Evolutionary conservation across 2,329 filamentous ascomycete genomes (phyloP).

Genomic region (Fonsecaea monophora): DNA sequence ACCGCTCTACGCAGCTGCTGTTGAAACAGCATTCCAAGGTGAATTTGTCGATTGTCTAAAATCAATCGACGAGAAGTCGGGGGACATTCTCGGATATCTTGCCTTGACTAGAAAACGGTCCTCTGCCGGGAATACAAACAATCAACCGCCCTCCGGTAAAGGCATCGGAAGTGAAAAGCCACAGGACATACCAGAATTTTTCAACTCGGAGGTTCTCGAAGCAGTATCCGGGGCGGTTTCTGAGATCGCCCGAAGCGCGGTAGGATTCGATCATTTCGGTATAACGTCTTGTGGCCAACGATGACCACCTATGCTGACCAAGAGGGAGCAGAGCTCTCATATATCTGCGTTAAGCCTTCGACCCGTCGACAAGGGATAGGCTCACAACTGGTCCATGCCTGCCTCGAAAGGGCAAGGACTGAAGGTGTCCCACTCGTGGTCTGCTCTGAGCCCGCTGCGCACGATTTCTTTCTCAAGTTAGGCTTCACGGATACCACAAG

Average conservation of each 20-base stretch:
- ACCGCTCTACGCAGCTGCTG: slow-evolving; percentile 5
- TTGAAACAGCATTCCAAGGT: background rate
- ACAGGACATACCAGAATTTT: background rate
- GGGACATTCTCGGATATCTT: slow-evolving; percentile 9
- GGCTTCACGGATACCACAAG: slow-evolving; percentile 8
- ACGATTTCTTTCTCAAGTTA: background rate
- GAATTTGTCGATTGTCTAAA: slow-evolving; percentile 2
- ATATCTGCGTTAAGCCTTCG: slow-evolving; percentile 3
- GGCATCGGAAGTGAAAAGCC: background rate
- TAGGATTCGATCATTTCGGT: slow-evolving; percentile 11
- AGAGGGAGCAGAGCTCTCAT: slow-evolving; percentile 3
- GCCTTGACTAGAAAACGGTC: slow-evolving; percentile 7
- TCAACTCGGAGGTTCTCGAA: slow-evolving; percentile 2
- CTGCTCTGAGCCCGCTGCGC: slow-evolving; percentile 6
- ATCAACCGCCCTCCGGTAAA: background rate
- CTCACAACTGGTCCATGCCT: background rate
- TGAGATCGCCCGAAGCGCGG: background rate
- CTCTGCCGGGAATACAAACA: background rate
- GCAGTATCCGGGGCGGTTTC: background rate
- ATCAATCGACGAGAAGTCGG: background rate
- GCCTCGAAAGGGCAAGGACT: background rate
- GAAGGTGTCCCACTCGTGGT: slow-evolving; percentile 10
- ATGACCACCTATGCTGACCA: background rate
- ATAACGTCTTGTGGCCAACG: background rate
- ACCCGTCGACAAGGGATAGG: slow-evolving; percentile 6